phyloP scores from a whole-genome alignment of 441 rosid species.

The Arabidopsis hybrid region DNA sequence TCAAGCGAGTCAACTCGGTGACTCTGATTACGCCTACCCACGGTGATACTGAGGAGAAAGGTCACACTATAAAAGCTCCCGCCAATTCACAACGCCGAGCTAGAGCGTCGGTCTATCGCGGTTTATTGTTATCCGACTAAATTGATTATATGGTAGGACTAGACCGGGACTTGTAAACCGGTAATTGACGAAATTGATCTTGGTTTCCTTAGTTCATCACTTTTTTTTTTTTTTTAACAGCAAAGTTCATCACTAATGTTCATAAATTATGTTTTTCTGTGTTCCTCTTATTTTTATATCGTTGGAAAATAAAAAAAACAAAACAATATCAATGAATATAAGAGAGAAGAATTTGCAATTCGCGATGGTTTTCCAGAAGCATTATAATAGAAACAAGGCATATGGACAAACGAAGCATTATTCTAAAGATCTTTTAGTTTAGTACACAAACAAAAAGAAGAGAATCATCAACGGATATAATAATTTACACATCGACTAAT shows the following conservation, averaged over 20 bases:
- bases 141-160: slow-evolving; percentile 18
- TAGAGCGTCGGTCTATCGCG: slow-evolving; percentile 25
- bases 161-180: slow-evolving; percentile 17
- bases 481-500: slow-evolving; percentile 43
- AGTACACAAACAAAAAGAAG: neutral
- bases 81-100: slow-evolving; percentile 25
- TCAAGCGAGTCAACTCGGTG: slow-evolving; percentile 43
- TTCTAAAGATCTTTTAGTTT: slow-evolving; percentile 22
- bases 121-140: slow-evolving; percentile 29
- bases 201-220: too few species aligned
- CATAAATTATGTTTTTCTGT: too few species aligned
- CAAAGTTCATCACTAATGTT: too few species aligned
- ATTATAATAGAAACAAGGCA: neutral
- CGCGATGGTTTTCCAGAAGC: neutral
- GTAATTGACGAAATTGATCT: slow-evolving; percentile 16
- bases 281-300: too few species aligned
- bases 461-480: neutral
- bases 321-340: neutral
- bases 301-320: too few species aligned
- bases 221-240: too few species aligned
- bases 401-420: slow-evolving; percentile 15
- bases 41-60: too few species aligned
- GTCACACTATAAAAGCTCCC: too few species aligned
- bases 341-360: neutral
- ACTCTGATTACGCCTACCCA: slow-evolving; percentile 22